These are phyloP conservation scores for Apiotrichum sp. DNA, from an alignment of 1,284 basidiomycete genomes.

Conservation along the genomic window DNA sequence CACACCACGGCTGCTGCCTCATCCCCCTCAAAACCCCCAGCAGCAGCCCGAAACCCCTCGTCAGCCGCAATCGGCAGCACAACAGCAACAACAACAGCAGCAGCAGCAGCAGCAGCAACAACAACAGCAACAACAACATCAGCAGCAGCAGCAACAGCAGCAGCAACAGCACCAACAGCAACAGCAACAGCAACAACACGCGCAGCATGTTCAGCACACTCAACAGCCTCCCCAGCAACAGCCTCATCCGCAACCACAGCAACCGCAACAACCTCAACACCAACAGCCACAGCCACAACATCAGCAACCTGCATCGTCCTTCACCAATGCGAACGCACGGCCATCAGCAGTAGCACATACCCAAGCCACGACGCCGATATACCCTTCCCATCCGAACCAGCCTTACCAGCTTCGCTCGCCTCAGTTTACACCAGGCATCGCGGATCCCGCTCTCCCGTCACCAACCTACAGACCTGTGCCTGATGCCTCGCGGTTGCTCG, in stretches of 20 bases:
- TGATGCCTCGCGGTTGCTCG: slow-evolving; percentile 1
- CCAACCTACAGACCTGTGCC: slow-evolving; percentile 8
- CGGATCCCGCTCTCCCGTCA: slow-evolving; percentile 13
- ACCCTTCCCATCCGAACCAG: not conserved
- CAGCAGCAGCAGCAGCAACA: not conserved
- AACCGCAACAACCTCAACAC: slow-evolving; percentile 4
- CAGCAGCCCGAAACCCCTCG: not conserved
- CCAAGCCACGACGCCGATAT: not conserved
- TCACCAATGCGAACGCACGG: not conserved
- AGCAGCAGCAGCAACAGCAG: slow-evolving; percentile 8
- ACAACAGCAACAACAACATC: slow-evolving; percentile 13
- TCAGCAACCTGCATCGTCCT: slow-evolving; percentile 1
- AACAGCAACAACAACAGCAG: slow-evolving; percentile 1
- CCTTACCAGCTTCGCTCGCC: slow-evolving; percentile 3
- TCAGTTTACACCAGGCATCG: slow-evolving; percentile 7
- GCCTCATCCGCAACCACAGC: slow-evolving; percentile 4
- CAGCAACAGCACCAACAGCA: slow-evolving; percentile 10
- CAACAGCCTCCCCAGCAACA: slow-evolving; percentile 4
- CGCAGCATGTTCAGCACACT: slow-evolving; percentile 6
- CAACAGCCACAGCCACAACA: slow-evolving; percentile 7
- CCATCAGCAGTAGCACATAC: not conserved
- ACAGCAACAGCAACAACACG: slow-evolving; percentile 14
- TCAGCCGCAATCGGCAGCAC: slow-evolving; percentile 6
- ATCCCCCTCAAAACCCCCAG: not conserved
- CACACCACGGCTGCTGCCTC: slow-evolving; percentile 2